Evolutionary conservation across 768 basidiomycete genomes (phyloP).

Genomic region (Phaffia australis): DNA sequence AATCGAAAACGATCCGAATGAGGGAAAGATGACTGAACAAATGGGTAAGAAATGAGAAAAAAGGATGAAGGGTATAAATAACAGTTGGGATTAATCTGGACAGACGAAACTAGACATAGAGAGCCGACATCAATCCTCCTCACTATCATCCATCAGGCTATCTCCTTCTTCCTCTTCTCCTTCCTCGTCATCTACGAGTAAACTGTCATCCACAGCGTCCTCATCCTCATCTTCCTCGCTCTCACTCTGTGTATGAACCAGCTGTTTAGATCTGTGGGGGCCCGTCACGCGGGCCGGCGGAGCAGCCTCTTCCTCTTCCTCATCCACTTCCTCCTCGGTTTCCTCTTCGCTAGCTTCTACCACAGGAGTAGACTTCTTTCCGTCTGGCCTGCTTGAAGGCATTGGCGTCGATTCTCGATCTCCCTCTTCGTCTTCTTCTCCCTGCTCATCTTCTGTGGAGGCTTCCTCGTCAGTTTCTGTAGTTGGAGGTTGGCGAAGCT

Average conservation of each 20-base stretch:
- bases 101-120: conserved; percentile 15
- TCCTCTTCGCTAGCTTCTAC: conserved; percentile 1
- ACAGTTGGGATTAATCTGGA: no score
- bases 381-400: no score
- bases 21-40: no score
- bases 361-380: neutral
- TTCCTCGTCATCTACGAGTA: neutral
- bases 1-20: no score
- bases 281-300: neutral
- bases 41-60: no score
- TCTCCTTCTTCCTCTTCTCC: neutral
- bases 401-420: no score
- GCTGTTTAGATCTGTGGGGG: neutral
- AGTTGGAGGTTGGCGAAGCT: neutral
- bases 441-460: no score
- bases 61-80: no score
- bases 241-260: neutral
- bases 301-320: conserved; percentile 1
- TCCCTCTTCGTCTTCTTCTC: no score
- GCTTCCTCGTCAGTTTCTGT: no score
- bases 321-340: neutral
- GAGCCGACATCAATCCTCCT: no score
- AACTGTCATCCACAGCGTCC: conserved; percentile 9
- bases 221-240: conserved; percentile 10
- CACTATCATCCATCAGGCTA: conserved; percentile 10